Conservation (phyloP, 2,329 filamentous ascomycete genomes). For the Periconia macrospinosa region DNA sequence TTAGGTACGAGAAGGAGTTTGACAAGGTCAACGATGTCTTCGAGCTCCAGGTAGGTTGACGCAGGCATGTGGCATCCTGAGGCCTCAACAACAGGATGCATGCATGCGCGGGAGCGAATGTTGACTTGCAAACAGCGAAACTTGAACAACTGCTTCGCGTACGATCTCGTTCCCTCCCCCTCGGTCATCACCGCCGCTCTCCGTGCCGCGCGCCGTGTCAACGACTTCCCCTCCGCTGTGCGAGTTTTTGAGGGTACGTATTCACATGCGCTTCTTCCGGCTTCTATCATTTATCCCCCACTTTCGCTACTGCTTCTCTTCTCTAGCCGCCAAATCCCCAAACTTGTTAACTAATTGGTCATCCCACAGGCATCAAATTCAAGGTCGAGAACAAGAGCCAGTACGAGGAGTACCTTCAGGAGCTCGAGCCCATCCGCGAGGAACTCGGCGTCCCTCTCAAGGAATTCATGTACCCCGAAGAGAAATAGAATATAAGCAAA, state of each 20-base stretch:
- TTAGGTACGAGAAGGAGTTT: conserved; percentile 99
- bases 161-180: conserved; percentile 96
- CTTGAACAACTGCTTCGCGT: conserved; percentile 99
- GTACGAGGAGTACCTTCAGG: conserved; percentile 93
- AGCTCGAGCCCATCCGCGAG: conserved; percentile 89
- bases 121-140: conserved; percentile 65
- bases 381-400: conserved; percentile 99
- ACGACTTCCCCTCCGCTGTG: conserved; percentile 97
- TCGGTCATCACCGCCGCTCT: conserved; percentile 89
- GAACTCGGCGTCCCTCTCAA: conserved; percentile 90
- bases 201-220: conserved; percentile 91
- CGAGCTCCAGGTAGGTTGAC: conserved; percentile 85
- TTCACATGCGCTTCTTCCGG: neutral
- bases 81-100: conserved; percentile 6
- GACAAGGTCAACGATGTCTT: conserved; percentile 97
- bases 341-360: conserved; percentile 24
- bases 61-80: conserved; percentile 1
- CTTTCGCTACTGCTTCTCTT: neutral
- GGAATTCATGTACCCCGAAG: conserved; percentile 83
- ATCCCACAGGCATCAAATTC: conserved; percentile 80
- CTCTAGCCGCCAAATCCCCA: neutral
- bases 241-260: conserved; percentile 94
- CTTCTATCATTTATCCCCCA: neutral
- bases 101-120: neutral
- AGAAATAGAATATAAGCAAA: conserved; percentile 25